Evolutionary conservation across 23 red algal genomes (phyloP).

Genomic region (Agarophyton chilense): DNA sequence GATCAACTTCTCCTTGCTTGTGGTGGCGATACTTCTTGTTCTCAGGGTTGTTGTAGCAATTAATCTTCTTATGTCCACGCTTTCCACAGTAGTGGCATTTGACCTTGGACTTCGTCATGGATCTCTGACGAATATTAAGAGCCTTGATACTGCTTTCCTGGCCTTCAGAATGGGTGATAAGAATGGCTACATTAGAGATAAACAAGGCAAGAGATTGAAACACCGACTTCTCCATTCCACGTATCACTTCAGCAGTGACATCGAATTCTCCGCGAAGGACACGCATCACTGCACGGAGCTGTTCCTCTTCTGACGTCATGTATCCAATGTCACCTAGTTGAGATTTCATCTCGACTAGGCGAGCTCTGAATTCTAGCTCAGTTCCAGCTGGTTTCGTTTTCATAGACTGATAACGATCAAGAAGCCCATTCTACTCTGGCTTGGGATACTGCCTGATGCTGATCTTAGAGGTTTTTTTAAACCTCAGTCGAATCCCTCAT

Average conservation of each 20-base stretch:
- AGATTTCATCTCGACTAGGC: background rate
- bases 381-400: no score
- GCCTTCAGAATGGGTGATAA: background rate
- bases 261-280: slow-evolving; percentile 17
- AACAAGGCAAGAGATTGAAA: background rate
- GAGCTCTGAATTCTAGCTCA: no score
- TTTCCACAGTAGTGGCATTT: slow-evolving; percentile 45
- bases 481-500: background rate
- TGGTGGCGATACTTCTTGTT: background rate
- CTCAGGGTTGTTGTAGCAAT: slow-evolving; percentile 41
- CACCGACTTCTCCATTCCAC: background rate
- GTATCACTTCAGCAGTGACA: slow-evolving; percentile 15
- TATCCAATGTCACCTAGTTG: background rate
- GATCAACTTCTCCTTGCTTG: background rate
- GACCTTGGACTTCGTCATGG: background rate
- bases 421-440: background rate
- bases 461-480: background rate
- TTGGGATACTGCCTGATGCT: background rate
- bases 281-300: slow-evolving; percentile 9
- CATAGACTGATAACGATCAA: slow-evolving; percentile 7
- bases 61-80: background rate
- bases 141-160: background rate
- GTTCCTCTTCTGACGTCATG: background rate
- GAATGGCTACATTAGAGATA: background rate
- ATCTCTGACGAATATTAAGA: background rate